phyloP scores from a whole-genome alignment of 2,329 filamentous ascomycete genomes.

The Penicillium corylophilum region DNA sequence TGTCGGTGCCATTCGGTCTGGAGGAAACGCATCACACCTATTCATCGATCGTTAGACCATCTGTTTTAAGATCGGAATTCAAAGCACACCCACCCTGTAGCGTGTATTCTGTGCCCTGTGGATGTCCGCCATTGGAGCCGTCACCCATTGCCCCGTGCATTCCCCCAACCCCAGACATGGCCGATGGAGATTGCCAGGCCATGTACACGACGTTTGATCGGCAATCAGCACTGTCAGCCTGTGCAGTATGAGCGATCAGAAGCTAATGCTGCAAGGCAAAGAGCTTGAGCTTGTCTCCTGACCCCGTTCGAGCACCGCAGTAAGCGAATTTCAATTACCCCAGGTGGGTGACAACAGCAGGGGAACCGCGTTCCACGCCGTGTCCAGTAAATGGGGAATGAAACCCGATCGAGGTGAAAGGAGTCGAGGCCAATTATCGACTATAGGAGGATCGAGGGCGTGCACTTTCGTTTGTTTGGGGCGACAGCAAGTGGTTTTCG shows the following conservation, averaged over 20 bases:
- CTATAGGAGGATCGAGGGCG: constrained; percentile 11
- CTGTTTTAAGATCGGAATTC: neutral
- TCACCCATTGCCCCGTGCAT: constrained; percentile 48
- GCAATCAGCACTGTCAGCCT: neutral
- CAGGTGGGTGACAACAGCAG: constrained; percentile 16
- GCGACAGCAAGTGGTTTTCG: constrained; percentile 19
- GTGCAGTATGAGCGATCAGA: neutral
- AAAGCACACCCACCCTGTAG: constrained; percentile 59
- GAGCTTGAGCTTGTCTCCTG: constrained; percentile 24
- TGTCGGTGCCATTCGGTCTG: constrained; percentile 99
- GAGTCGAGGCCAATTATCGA: constrained; percentile 12
- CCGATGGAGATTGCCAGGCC: constrained; percentile 70
- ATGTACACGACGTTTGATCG: constrained; percentile 43
- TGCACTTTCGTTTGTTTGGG: constrained; percentile 23
- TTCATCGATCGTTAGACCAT: neutral
- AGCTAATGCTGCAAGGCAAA: constrained; percentile 3
- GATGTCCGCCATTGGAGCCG: constrained; percentile 48
- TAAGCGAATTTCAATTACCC: constrained; percentile 20
- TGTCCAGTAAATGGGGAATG: constrained; percentile 5
- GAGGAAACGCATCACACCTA: constrained; percentile 97
- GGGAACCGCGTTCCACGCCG: constrained; percentile 18
- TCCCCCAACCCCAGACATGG: constrained; percentile 58
- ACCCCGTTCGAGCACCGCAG: constrained; percentile 18
- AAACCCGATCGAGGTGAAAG: constrained; percentile 3
- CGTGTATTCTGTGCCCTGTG: constrained; percentile 68